phyloP scores from a whole-genome alignment of 2,329 filamentous ascomycete species.

The Periconia digitata region DNA sequence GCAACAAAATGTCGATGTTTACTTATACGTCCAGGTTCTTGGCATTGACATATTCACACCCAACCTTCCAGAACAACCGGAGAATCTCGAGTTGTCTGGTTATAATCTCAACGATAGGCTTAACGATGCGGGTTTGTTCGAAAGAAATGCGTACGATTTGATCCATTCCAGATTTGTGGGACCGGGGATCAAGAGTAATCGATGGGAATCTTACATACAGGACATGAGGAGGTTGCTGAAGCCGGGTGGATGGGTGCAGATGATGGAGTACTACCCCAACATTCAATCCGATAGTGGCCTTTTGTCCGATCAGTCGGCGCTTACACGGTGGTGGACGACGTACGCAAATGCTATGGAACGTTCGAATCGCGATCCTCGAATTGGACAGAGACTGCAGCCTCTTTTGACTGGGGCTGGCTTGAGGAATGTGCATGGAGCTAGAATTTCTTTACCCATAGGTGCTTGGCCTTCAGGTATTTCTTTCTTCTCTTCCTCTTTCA shows the following conservation, averaged over 20 bases:
- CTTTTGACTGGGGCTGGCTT: slow-evolving; percentile 34
- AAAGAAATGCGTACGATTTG: slow-evolving; percentile 73
- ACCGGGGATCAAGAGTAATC: slow-evolving; percentile 68
- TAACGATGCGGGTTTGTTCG: slow-evolving; percentile 53
- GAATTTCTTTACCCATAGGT: slow-evolving; percentile 40
- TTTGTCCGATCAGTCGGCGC: slow-evolving; percentile 56
- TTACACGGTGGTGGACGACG: slow-evolving; percentile 39
- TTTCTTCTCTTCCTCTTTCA: neutral
- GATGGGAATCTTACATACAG: slow-evolving; percentile 75
- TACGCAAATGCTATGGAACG: slow-evolving; percentile 40
- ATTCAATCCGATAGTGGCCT: slow-evolving; percentile 83
- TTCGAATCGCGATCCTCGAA: slow-evolving; percentile 36
- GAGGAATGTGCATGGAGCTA: slow-evolving; percentile 30
- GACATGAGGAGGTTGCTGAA: slow-evolving; percentile 74
- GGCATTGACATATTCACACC: slow-evolving; percentile 42
- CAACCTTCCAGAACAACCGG: slow-evolving; percentile 37
- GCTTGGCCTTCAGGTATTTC: slow-evolving; percentile 39
- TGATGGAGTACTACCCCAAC: slow-evolving; percentile 85
- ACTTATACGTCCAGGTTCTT: slow-evolving; percentile 30
- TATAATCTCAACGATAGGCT: slow-evolving; percentile 45
- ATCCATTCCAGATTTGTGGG: slow-evolving; percentile 76
- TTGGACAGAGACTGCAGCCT: slow-evolving; percentile 32
- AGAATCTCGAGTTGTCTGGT: slow-evolving; percentile 37
- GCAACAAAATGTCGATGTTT: neutral
- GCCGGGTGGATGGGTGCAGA: slow-evolving; percentile 81